Conservation (phyloP, 768 basidiomycete species). For the Leccinum uliginosum region DNA sequence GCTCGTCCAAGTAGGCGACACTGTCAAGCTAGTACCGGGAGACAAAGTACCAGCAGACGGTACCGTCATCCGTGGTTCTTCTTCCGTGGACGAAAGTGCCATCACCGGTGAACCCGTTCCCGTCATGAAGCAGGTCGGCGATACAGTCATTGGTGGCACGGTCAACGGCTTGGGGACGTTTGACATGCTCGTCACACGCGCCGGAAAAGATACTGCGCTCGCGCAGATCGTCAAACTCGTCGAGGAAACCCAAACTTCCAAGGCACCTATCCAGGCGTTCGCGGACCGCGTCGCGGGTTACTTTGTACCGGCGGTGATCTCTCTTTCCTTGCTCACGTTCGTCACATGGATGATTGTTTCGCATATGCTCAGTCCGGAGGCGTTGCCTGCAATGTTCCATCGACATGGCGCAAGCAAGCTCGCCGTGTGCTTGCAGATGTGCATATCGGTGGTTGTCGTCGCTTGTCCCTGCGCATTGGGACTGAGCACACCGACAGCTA, state of each 20-base stretch:
- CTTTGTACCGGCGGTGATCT: slow-evolving; percentile 91
- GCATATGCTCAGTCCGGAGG: slow-evolving; percentile 46
- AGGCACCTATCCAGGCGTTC: slow-evolving; percentile 97
- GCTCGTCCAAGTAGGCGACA: slow-evolving; percentile 91
- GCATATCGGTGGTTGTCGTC: slow-evolving; percentile 96
- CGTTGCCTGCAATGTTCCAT: slow-evolving; percentile 81
- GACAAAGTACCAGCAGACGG: slow-evolving; percentile 98
- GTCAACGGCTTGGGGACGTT: slow-evolving; percentile 97
- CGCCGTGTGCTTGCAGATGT: slow-evolving; percentile 91
- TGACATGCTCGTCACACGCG: slow-evolving; percentile 92
- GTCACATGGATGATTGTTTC: slow-evolving; percentile 77
- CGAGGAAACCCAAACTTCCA: slow-evolving; percentile 96
- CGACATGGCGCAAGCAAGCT: slow-evolving; percentile 78
- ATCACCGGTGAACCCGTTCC: slow-evolving; percentile 94
- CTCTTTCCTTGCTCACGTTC: slow-evolving; percentile 79
- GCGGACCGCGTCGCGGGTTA: slow-evolving; percentile 92
- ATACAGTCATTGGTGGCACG: slow-evolving; percentile 91
- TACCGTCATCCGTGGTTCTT: slow-evolving; percentile 79
- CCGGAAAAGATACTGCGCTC: slow-evolving; percentile 94
- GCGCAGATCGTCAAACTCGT: slow-evolving; percentile 96
- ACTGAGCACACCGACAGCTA: slow-evolving; percentile 93
- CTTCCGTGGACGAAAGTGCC: slow-evolving; percentile 92
- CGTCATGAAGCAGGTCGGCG: slow-evolving; percentile 77
- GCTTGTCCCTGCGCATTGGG: slow-evolving; percentile 98
- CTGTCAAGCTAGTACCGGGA: slow-evolving; percentile 90